phyloP scores from a whole-genome alignment of 371 early-diverging fungal genomes.

The Lichtheimia corymbifera region DNA sequence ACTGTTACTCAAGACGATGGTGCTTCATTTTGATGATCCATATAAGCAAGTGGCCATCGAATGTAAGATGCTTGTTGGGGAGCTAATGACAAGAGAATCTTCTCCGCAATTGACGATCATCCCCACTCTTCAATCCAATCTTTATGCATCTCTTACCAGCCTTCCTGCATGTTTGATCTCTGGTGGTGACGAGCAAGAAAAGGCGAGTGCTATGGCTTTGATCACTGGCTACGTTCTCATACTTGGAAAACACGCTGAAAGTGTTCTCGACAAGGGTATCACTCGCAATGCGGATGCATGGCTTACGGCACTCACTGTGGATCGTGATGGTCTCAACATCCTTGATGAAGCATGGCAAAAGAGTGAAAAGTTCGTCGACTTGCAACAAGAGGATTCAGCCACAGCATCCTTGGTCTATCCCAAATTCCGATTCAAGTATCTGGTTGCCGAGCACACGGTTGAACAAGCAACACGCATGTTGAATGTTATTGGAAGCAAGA shows the following conservation, averaged over 20 bases:
- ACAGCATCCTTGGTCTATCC: conserved; percentile 32
- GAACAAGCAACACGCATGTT: conserved; percentile 33
- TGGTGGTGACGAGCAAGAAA: conserved; percentile 40
- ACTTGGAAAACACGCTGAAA: conserved; percentile 36
- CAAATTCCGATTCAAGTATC: conserved; percentile 43
- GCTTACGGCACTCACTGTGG: conserved; percentile 47
- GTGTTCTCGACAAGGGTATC: conserved; percentile 33
- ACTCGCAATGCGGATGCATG: conserved; percentile 40
- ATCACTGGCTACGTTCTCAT: conserved; percentile 45
- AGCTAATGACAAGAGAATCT: conserved; percentile 7
- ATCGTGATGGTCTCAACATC: conserved; percentile 37
- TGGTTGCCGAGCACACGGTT: conserved; percentile 35
- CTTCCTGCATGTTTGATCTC: conserved; percentile 50
- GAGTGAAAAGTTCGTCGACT: conserved; percentile 21
- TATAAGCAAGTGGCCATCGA: conserved; percentile 36
- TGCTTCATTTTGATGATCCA: conserved; percentile 49
- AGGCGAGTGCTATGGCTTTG: conserved; percentile 37
- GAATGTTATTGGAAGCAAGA: conserved; percentile 46
- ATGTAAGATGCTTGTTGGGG: conserved; percentile 26
- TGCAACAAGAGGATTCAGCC: neutral
- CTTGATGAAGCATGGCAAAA: conserved; percentile 34
- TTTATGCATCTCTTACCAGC: conserved; percentile 38
- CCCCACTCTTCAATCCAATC: conserved; percentile 41
- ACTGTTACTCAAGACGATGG: conserved; percentile 45
- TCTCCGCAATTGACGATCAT: conserved; percentile 24